Evolutionary conservation across 1,139 yeast genomes (phyloP), one percentile per base, ranked within the genome.

Genomic region (Blastobotrys raffinosifermentans): DNA sequence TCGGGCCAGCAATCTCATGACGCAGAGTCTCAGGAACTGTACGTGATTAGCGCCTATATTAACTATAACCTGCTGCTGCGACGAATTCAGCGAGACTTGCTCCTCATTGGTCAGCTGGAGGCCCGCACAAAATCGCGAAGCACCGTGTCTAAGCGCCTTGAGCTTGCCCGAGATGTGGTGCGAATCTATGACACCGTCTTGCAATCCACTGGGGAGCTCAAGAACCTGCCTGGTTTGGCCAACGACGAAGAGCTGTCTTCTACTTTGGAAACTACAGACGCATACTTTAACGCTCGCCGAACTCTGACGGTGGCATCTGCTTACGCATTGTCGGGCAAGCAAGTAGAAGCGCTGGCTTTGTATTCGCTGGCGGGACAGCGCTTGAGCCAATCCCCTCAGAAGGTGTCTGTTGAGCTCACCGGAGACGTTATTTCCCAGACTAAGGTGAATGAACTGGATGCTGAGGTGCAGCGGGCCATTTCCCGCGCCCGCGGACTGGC

Each of bases 141-240:
- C 32, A 49, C 14, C 43, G 49, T 34, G 35, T 45, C 27, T 43
- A 42, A 46, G 29, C 50, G 48, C 34, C 50, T 68, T 46, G 64
- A 61, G 40, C 57, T 58, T 44, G 58, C 66, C 43, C 67, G 70
- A 39, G 80, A 76, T 46, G 58, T 64, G 4, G 57, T 69, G 31
- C 70, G 79, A 44, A 59, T 78, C 37, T 74, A 68, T 48, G 72
- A 68, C 40, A 65, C 70, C 10, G 70, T 77, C 34, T 55, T 72
- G 6, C 61, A 65, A 21, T 70, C 75, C 25, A 60, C 80, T 19
- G 63, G 62, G 4, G 80, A 81, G 48, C 61, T 86, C 34, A 68
- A 73, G 53, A 94, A 85, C 44, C 69, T 89, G 38, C 95, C 96
- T 0, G 97, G 97, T 68, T 94, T 89, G 16, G 78, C 81, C 54